phyloP scores from a whole-genome alignment of 164 flowering plant genomes.

The Sextonia rubra region DNA sequence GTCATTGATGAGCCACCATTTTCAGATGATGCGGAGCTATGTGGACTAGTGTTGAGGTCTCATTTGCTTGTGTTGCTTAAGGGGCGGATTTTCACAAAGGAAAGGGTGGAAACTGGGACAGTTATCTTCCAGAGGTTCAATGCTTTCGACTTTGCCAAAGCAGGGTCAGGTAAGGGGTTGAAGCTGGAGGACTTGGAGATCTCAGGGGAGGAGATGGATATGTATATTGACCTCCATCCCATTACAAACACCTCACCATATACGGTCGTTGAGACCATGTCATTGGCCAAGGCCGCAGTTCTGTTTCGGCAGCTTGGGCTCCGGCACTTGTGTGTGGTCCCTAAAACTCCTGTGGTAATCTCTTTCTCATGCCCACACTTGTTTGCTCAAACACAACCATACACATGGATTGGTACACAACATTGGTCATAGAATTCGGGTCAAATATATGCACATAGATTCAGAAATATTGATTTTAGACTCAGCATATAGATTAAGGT shows the following conservation, averaged over 20 bases:
- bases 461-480: not conserved
- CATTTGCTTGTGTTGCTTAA: constrained; percentile 78
- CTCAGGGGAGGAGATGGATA: constrained; percentile 70
- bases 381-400: not conserved
- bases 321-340: constrained; percentile 81
- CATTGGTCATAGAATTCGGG: not conserved
- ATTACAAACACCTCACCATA: constrained; percentile 80
- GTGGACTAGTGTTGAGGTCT: constrained; percentile 80
- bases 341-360: constrained; percentile 79
- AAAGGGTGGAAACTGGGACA: constrained; percentile 32
- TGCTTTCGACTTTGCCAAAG: constrained; percentile 83
- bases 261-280: constrained; percentile 88
- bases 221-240: constrained; percentile 94
- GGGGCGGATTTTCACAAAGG: constrained; percentile 50
- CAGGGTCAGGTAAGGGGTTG: constrained; percentile 82
- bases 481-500: not conserved
- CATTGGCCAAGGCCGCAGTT: constrained; percentile 87
- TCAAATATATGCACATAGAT: not conserved
- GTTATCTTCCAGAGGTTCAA: constrained; percentile 37
- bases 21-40: constrained; percentile 59
- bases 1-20: constrained; percentile 88
- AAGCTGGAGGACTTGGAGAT: constrained; percentile 75
- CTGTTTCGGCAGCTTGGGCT: constrained; percentile 81
- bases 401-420: not conserved
- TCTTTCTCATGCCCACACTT: not conserved